A percentile compares a stretch with the other conserved stretches of the same genome.
These are phyloP conservation scores for Myriosclerotinia curreyana DNA, from an alignment of 2,329 filamentous ascomycete species.

Conservation along the genomic window DNA sequence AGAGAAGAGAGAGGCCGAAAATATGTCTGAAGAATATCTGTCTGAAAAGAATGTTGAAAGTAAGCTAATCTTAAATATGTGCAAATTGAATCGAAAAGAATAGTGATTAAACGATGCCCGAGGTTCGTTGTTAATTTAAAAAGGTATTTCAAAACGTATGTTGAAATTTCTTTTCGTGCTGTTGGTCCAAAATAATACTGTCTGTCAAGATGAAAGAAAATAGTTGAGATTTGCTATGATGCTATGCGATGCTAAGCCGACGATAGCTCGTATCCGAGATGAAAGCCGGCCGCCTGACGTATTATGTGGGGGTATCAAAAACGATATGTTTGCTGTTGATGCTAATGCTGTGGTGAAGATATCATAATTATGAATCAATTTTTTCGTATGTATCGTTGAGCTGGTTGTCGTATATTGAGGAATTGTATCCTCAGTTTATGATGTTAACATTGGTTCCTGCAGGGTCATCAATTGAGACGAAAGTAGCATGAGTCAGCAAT, in stretches of 20 bases:
- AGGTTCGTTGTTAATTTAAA: background rate
- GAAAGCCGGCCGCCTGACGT: background rate
- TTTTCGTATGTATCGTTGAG: background rate
- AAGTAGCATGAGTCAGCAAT: background rate
- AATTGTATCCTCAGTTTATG: background rate
- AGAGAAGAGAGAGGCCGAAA: background rate
- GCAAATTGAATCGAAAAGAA: background rate
- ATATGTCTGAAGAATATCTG: background rate
- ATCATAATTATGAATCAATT: background rate
- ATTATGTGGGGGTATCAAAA: background rate
- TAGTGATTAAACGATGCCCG: conserved; percentile 1
- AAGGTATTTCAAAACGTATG: background rate
- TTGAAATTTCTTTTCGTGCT: background rate
- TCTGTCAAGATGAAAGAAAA: conserved; percentile 1
- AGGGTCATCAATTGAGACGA: background rate
- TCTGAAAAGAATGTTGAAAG: background rate
- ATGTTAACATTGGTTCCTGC: background rate
- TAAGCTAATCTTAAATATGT: conserved; percentile 5
- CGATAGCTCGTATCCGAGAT: background rate
- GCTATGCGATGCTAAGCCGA: background rate
- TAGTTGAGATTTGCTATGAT: background rate
- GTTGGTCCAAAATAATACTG: conserved; percentile 9
- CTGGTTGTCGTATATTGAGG: background rate
- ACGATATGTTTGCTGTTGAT: background rate
- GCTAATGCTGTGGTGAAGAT: background rate